Conservation (phyloP, 208 protist species). For the Acanthamoeba lenticulata region DNA sequence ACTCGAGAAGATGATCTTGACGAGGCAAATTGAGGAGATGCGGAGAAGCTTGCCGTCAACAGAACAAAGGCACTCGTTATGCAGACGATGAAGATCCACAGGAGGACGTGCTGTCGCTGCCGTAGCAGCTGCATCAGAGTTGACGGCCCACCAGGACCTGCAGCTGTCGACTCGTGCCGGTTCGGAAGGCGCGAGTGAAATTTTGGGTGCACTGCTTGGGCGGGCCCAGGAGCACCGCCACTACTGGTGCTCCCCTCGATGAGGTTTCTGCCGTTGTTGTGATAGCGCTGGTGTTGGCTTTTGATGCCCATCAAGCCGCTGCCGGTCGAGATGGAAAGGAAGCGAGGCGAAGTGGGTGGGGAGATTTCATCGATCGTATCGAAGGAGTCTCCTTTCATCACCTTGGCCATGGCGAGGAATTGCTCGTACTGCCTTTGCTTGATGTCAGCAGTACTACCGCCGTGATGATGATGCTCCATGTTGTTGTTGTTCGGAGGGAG, state of each 20-base stretch:
- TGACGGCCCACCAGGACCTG: background rate
- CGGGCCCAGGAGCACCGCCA: background rate
- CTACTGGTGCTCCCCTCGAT: background rate
- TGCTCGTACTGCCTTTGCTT: background rate
- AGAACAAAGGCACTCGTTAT: background rate
- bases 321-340: slow-evolving; percentile 11
- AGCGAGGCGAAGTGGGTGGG: background rate
- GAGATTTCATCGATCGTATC: background rate
- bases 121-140: background rate
- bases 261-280: background rate
- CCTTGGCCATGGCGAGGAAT: background rate
- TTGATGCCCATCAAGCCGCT: background rate
- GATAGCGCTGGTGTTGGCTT: background rate
- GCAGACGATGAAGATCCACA: background rate
- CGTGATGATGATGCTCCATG: background rate
- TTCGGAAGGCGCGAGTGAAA: background rate
- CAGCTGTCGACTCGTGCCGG: background rate
- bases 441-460: background rate
- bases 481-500: background rate
- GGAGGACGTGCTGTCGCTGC: background rate
- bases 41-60: background rate
- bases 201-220: background rate
- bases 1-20: background rate
- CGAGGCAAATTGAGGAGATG: background rate
- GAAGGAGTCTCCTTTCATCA: slow-evolving; percentile 1